These are phyloP conservation scores for Penicillium sp. DNA, from an alignment of 2,329 filamentous ascomycete genomes.

Conservation along the genomic window DNA sequence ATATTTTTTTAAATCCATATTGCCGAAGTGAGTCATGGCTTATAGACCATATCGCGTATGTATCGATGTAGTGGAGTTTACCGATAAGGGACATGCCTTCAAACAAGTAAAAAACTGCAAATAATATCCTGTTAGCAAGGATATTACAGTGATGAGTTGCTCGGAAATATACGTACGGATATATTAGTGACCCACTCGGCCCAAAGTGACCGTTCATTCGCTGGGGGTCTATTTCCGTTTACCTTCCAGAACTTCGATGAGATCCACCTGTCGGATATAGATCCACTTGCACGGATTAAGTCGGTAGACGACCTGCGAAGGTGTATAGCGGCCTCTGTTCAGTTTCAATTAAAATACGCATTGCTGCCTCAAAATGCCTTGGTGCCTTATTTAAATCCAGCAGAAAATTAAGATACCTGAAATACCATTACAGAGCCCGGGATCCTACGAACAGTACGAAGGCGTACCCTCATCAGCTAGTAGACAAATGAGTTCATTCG, in stretches of 20 bases:
- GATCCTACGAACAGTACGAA: no score
- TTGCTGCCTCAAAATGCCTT: no score
- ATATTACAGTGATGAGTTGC: not conserved
- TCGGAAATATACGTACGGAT: not conserved
- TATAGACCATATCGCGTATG: not conserved
- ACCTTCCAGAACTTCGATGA: not conserved
- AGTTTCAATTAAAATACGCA: no score
- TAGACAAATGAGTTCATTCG: no score
- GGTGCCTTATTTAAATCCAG: no score
- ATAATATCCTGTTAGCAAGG: not conserved
- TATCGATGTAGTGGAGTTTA: not conserved
- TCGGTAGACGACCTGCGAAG: no score
- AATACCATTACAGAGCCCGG: no score
- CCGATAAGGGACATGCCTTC: not conserved
- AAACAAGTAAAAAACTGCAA: not conserved
- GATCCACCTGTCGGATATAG: conserved; percentile 1
- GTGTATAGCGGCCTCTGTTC: no score
- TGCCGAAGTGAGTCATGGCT: conserved; percentile 12
- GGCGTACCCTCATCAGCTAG: no score
- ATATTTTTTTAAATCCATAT: conserved; percentile 19
- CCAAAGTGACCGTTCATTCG: not conserved
- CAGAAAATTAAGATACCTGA: no score
- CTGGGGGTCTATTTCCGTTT: not conserved
- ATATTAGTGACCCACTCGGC: not conserved
- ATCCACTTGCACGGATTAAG: not conserved